A percentile compares a stretch with the other conserved stretches of the same genome.
Evolutionary conservation across 768 basidiomycete species (phyloP).

Genomic region (Fomitopsis pulvina): DNA sequence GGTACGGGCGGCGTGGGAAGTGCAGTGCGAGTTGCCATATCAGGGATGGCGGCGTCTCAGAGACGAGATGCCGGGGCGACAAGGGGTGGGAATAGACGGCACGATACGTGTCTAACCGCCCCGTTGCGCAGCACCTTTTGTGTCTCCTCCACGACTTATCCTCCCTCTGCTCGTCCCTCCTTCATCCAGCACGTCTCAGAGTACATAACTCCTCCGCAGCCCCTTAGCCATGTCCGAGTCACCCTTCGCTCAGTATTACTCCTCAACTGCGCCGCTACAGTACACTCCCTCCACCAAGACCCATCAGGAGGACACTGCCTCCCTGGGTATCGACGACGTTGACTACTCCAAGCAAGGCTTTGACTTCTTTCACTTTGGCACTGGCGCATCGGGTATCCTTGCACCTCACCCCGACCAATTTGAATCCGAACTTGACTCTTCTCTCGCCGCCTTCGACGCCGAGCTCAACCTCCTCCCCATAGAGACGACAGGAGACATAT

Average conservation of each 20-base stretch:
- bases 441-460: constrained; percentile 61
- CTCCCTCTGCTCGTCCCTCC: constrained; percentile 7
- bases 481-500: constrained; percentile 49
- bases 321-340: constrained; percentile 35
- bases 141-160: constrained; percentile 12
- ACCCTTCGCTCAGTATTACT: constrained; percentile 18
- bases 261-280: constrained; percentile 14
- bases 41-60: background rate
- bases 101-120: constrained; percentile 10
- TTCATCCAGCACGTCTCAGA: constrained; percentile 8
- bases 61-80: background rate
- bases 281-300: constrained; percentile 9
- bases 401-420: constrained; percentile 79
- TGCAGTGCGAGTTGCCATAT: background rate
- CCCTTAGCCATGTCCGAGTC: constrained; percentile 13
- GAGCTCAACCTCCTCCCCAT: constrained; percentile 48
- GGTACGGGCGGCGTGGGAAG: background rate
- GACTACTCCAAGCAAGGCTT: constrained; percentile 36
- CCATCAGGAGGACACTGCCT: constrained; percentile 13
- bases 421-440: constrained; percentile 73
- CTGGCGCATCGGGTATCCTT: constrained; percentile 60
- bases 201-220: constrained; percentile 19
- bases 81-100: constrained; percentile 12
- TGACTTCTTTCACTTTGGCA: constrained; percentile 54
- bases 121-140: constrained; percentile 15